These are phyloP conservation scores for Lepiota brunneoincarnata DNA, from an alignment of 768 basidiomycete species.

Conservation along the genomic window DNA sequence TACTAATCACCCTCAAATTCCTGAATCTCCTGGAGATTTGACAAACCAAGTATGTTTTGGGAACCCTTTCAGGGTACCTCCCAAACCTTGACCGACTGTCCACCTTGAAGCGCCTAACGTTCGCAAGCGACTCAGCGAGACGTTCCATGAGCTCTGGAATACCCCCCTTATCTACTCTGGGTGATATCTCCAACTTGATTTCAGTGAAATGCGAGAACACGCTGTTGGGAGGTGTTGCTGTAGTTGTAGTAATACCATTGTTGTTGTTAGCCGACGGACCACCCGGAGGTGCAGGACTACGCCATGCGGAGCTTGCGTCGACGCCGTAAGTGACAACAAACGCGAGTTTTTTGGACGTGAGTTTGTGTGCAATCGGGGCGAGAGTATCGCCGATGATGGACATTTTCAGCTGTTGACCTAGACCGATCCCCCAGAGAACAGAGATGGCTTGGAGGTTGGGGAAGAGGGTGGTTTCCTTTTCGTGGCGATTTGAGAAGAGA, in stretches of 20 bases:
- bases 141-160: background rate
- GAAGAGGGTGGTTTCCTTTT: background rate
- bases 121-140: constrained; percentile 1
- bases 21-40: background rate
- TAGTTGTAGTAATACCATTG: background rate
- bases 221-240: background rate
- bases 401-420: constrained; percentile 8
- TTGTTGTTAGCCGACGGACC: background rate
- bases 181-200: constrained; percentile 3
- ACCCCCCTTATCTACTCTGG: constrained; percentile 2
- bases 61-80: background rate
- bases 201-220: constrained; percentile 1
- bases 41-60: background rate
- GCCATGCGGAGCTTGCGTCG: background rate
- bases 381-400: constrained; percentile 1
- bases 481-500: background rate
- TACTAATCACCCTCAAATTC: background rate
- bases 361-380: constrained; percentile 1
- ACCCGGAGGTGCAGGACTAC: background rate
- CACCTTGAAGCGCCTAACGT: background rate
- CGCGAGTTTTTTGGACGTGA: background rate
- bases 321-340: background rate
- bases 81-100: constrained; percentile 1
- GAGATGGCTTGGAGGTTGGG: background rate
- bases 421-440: constrained; percentile 7